These are phyloP conservation scores for Pseudogymnoascus sp. DNA, from an alignment of 2,329 filamentous ascomycete species.

Conservation along the genomic window DNA sequence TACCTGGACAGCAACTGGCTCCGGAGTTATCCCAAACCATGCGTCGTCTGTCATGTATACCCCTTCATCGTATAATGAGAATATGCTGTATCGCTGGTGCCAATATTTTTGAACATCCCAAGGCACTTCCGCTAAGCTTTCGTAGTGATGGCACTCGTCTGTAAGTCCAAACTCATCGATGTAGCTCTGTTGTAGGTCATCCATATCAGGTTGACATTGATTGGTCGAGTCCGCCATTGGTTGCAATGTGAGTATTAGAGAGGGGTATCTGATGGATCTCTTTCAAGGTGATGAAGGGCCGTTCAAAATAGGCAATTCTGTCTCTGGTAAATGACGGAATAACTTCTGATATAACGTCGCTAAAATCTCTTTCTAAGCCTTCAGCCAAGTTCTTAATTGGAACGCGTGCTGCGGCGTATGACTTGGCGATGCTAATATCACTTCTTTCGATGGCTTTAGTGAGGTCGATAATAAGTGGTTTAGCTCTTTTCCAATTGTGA, in stretches of 20 bases:
- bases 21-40: constrained; percentile 96
- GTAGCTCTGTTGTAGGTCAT: background rate
- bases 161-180: constrained; percentile 35
- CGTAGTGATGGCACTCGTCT: constrained; percentile 68
- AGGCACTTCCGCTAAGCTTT: constrained; percentile 62
- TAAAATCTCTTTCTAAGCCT: background rate
- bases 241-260: background rate
- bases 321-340: background rate
- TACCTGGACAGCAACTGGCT: constrained; percentile 74
- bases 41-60: constrained; percentile 86
- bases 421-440: background rate
- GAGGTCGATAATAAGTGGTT: constrained; percentile 2
- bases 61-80: constrained; percentile 78
- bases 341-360: constrained; percentile 5
- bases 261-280: background rate
- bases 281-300: background rate
- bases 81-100: constrained; percentile 80
- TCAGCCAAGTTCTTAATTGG: background rate
- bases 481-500: constrained; percentile 3
- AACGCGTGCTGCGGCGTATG: constrained; percentile 1
- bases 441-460: background rate
- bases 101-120: constrained; percentile 91
- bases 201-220: constrained; percentile 4
- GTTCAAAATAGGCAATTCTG: background rate
- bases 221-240: constrained; percentile 4